phyloP scores from a whole-genome alignment of 208 protist species.

The Porcisia deanei region DNA sequence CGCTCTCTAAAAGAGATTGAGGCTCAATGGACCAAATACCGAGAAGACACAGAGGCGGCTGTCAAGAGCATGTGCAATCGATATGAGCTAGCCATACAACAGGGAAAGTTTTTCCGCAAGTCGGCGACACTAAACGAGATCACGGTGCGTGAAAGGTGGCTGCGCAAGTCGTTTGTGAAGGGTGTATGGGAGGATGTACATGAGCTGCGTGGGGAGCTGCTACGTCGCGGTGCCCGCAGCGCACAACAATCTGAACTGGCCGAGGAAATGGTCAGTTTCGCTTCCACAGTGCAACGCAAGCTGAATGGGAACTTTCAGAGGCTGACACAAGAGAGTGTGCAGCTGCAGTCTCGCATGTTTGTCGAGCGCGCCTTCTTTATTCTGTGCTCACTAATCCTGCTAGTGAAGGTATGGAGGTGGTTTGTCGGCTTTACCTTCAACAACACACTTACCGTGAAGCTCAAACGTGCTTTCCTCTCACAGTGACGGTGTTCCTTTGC shows the following conservation, averaged over 20 bases:
- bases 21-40: slow-evolving; percentile 64
- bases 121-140: slow-evolving; percentile 85
- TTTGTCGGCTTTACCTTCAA: slow-evolving; percentile 67
- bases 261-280: slow-evolving; percentile 89
- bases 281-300: slow-evolving; percentile 79
- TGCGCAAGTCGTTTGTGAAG: slow-evolving; percentile 88
- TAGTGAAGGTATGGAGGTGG: slow-evolving; percentile 85
- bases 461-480: slow-evolving; percentile 65
- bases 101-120: slow-evolving; percentile 85
- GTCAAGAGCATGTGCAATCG: slow-evolving; percentile 87
- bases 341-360: slow-evolving; percentile 78
- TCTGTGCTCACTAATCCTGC: slow-evolving; percentile 51
- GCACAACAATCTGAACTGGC: slow-evolving; percentile 89
- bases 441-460: slow-evolving; percentile 70
- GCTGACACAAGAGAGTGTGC: slow-evolving; percentile 80
- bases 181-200: slow-evolving; percentile 90
- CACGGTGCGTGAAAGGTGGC: slow-evolving; percentile 84
- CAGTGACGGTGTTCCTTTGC: slow-evolving; percentile 5
- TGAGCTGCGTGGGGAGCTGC: slow-evolving; percentile 84
- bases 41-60: slow-evolving; percentile 66
- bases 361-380: slow-evolving; percentile 66
- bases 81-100: slow-evolving; percentile 87
- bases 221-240: slow-evolving; percentile 84
- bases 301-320: slow-evolving; percentile 90
- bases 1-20: slow-evolving; percentile 82